phyloP scores from a whole-genome alignment of 495 filamentous ascomycete species.

The Cetradonia linearis region DNA sequence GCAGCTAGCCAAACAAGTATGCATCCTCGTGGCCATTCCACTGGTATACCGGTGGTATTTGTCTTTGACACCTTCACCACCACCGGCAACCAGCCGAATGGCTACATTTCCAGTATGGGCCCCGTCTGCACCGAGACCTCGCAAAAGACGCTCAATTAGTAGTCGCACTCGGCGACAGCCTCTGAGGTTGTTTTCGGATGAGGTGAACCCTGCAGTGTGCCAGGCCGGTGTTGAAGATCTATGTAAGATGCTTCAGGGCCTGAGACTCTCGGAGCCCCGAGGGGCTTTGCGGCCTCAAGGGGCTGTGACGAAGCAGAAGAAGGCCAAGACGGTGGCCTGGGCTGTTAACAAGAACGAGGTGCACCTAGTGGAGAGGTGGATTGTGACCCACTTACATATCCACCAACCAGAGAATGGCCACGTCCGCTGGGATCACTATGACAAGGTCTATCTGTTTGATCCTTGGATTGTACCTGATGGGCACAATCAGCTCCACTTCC shows the following conservation, averaged over 20 bases:
- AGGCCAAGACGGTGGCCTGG: conserved; percentile 6
- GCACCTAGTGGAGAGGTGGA: conserved; percentile 10
- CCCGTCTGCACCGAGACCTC: not conserved
- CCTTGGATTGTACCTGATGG: conserved; percentile 13
- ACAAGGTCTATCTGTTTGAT: not conserved
- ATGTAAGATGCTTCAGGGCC: not conserved
- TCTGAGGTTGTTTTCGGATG: not conserved
- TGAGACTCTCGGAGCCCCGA: not conserved
- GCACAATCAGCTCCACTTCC: conserved; percentile 14
- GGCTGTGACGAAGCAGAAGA: not conserved
- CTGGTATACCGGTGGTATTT: not conserved
- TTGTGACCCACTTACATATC: not conserved
- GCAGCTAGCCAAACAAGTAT: conserved; percentile 2
- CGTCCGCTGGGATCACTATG: not conserved
- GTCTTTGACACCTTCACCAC: not conserved
- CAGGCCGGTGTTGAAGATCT: not conserved
- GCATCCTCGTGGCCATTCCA: conserved; percentile 1
- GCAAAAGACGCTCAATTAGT: conserved; percentile 1
- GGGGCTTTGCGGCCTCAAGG: not conserved
- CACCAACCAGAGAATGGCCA: not conserved
- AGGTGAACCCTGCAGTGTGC: conserved; percentile 3
- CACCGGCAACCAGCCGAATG: not conserved
- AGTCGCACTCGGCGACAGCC: not conserved
- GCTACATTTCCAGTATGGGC: not conserved
- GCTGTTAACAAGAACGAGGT: conserved; percentile 10